phyloP scores from a whole-genome alignment of 1,284 basidiomycete species.

The Cryptococcus sp. region DNA sequence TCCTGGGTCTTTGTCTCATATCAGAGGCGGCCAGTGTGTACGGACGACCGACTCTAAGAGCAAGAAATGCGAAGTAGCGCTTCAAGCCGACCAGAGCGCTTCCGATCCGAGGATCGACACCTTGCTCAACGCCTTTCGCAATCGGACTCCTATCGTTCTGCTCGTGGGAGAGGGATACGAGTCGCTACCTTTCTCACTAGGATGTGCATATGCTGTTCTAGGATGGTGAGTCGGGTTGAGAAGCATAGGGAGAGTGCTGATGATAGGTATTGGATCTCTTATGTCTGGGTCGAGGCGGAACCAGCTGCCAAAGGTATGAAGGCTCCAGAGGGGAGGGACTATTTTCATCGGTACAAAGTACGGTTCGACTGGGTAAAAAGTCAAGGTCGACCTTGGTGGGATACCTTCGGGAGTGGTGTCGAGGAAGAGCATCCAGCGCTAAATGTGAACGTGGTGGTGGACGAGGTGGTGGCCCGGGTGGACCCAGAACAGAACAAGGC shows the following conservation, averaged over 20 bases:
- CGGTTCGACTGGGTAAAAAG: slow-evolving; percentile 40
- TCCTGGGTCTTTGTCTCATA: neutral
- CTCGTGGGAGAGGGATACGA: slow-evolving; percentile 38
- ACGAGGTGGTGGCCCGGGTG: too few species aligned
- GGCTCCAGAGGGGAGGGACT: slow-evolving; percentile 15
- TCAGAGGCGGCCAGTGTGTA: slow-evolving; percentile 30
- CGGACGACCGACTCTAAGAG: slow-evolving; percentile 5
- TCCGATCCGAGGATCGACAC: slow-evolving; percentile 32
- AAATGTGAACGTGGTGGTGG: too few species aligned
- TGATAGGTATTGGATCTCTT: slow-evolving; percentile 38
- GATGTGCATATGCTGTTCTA: slow-evolving; percentile 33
- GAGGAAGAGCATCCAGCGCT: too few species aligned
- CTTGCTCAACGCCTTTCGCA: slow-evolving; percentile 23
- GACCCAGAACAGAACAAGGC: too few species aligned
- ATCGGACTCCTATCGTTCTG: slow-evolving; percentile 28
- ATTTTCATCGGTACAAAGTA: slow-evolving; percentile 37
- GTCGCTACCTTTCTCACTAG: slow-evolving; percentile 30
- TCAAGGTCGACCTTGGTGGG: slow-evolving; percentile 42
- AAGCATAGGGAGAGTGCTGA: neutral
- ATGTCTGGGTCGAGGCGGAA: slow-evolving; percentile 40
- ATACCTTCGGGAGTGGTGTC: neutral
- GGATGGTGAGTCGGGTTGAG: slow-evolving; percentile 30
- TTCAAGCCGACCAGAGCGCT: slow-evolving; percentile 31
- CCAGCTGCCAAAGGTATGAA: slow-evolving; percentile 11
- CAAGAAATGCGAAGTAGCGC: slow-evolving; percentile 15